Evolutionary conservation across 164 flowering plant genomes (phyloP), one percentile per base, ranked within the genome.

Genomic region (Protea cynaroides): DNA sequence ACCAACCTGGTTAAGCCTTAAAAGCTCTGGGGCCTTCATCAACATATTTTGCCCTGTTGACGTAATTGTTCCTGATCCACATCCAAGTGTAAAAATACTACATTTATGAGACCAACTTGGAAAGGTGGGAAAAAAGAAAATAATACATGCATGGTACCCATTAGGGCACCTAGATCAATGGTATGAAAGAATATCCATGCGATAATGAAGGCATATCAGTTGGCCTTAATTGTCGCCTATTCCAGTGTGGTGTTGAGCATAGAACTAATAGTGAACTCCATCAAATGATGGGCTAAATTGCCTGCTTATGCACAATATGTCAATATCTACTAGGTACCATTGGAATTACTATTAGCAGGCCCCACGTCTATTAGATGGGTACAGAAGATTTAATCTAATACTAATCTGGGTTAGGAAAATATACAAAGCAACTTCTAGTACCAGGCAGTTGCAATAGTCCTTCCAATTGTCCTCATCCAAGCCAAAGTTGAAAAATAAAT

Each of bases 401-500:
- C 12, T 50, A 46, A 60, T 38, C 14, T 17, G 25, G 7, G 37
- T 47, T 36, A 59, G 21, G 22, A 62, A 63, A 5, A 53, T 8
- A 57, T 24, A 46, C 11, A 57, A 23, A 37, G 43, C 23, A 63
- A 51, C 18, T 51, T 58, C 51, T 65, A 60, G 64, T 83, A 86
- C 92, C 87, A 84, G 59, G 56, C 64, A 40, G 34, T 49, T 78
- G 70, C 86, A 84, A 72, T 84, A 86, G 4, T 53, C 34, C 64
- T 82, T 84, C 92, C 92, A 84, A 61, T 82, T 80, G 58, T 79
- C 82, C 81, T 86, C 87, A 21, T 80, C 71, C 43, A 86, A 79
- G 21, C 86, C 87, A 69, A 79, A 84, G 60, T 86, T 86, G 59
- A 86, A 86, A 72, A 86, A 68, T 83, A 83, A 19, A 87, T 75